These are phyloP conservation scores for Rhododendron williamsianum DNA, from an alignment of 148 eudicot genomes.

Conservation along the genomic window DNA sequence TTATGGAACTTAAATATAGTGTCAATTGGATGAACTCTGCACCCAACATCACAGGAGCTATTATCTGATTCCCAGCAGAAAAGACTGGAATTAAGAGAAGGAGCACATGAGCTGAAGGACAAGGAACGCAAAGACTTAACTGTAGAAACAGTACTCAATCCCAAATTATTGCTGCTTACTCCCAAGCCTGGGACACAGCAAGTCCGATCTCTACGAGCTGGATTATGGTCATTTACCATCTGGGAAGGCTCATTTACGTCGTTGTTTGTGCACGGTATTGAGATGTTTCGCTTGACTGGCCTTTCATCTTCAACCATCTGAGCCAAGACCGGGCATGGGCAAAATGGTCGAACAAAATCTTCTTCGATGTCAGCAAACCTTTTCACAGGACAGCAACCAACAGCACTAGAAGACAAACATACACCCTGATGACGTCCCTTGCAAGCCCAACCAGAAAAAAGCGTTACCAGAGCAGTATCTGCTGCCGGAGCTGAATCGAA, in stretches of 20 bases:
- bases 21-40: conserved; percentile 66
- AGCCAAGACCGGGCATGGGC: conserved; percentile 28
- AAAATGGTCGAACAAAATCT: conserved; percentile 28
- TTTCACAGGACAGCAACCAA: conserved; percentile 70
- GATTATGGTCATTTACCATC: conserved; percentile 25
- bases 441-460: conserved; percentile 98
- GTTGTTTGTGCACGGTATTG: conserved; percentile 20
- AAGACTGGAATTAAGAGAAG: conserved; percentile 89
- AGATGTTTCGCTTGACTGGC: conserved; percentile 46
- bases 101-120: conserved; percentile 73
- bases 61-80: conserved; percentile 85
- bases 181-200: conserved; percentile 95
- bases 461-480: conserved; percentile 77
- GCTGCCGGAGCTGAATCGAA: conserved; percentile 68
- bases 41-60: conserved; percentile 43
- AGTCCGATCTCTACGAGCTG: conserved; percentile 44
- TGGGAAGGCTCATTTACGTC: conserved; percentile 23
- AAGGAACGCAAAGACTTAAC: conserved; percentile 81
- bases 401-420: conserved; percentile 66
- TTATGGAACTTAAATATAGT: conserved; percentile 84
- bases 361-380: conserved; percentile 36
- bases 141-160: conserved; percentile 43
- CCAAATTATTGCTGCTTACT: conserved; percentile 52
- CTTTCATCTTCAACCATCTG: conserved; percentile 28
- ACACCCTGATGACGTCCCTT: conserved; percentile 57